Evolutionary conservation across 148 eudicot genomes (phyloP).

Genomic region (Rhododendron vialii): DNA sequence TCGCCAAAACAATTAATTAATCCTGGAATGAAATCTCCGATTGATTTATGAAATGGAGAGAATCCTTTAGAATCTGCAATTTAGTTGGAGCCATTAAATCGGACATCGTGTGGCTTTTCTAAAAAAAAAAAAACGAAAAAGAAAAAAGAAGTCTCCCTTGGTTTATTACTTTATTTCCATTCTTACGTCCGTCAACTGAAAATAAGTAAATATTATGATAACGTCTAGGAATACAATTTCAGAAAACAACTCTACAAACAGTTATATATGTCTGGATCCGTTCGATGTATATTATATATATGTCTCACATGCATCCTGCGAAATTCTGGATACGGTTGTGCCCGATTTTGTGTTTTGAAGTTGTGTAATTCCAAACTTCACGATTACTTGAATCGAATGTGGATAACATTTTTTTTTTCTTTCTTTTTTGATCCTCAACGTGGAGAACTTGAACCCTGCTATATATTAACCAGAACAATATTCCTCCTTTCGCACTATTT

Average conservation of each 20-base stretch:
- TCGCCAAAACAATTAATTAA: background rate
- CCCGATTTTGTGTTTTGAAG: background rate
- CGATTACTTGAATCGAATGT: too few relatives aligned
- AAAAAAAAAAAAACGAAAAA: too few relatives aligned
- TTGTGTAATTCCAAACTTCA: background rate
- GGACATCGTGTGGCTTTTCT: too few relatives aligned
- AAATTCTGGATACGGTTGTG: background rate
- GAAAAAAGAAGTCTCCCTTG: too few relatives aligned
- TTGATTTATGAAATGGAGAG: background rate
- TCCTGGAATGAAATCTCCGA: background rate
- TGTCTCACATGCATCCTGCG: background rate
- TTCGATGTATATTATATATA: background rate
- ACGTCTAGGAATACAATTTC: background rate
- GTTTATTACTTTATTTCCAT: too few relatives aligned
- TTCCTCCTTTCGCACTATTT: too few relatives aligned
- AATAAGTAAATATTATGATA: background rate
- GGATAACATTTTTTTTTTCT: too few relatives aligned
- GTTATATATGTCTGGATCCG: background rate
- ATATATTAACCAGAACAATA: too few relatives aligned
- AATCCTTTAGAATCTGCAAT: background rate
- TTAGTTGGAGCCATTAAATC: too few relatives aligned
- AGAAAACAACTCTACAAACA: background rate
- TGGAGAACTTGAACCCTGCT: too few relatives aligned
- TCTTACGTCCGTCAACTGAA: too few relatives aligned
- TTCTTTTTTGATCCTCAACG: too few relatives aligned